These are phyloP conservation scores for Pachyrhizus erosus DNA, from an alignment of 306 rosid species.

Conservation along the genomic window DNA sequence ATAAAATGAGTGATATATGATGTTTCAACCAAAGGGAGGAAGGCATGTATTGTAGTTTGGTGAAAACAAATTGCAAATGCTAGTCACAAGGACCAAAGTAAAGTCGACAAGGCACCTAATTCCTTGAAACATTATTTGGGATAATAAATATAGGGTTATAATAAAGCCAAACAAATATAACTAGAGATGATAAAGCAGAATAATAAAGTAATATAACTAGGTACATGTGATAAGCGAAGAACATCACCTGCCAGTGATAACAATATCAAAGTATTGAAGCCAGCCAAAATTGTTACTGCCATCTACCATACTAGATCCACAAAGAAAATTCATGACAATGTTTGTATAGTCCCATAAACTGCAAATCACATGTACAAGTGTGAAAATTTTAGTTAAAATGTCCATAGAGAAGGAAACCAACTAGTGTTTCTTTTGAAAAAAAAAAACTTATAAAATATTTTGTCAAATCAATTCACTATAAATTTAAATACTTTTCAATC, in stretches of 20 bases:
- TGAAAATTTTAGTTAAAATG: slow-evolving; percentile 8
- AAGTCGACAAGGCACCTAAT: neutral
- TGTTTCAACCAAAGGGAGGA: slow-evolving; percentile 16
- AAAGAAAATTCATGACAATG: slow-evolving; percentile 92
- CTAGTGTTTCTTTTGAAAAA: neutral
- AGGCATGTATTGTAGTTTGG: slow-evolving; percentile 23
- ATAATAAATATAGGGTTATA: too few relatives aligned
- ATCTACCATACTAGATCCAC: slow-evolving; percentile 55
- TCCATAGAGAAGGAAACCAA: slow-evolving; percentile 13
- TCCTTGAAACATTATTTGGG: slow-evolving; percentile 13
- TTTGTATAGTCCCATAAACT: slow-evolving; percentile 99
- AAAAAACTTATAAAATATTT: neutral
- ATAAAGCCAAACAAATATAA: too few relatives aligned
- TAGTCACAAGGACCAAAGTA: slow-evolving; percentile 23
- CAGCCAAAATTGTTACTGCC: slow-evolving; percentile 70
- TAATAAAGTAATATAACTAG: slow-evolving; percentile 17
- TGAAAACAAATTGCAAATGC: slow-evolving; percentile 31
- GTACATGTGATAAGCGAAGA: slow-evolving; percentile 31
- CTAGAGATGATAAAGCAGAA: too few relatives aligned
- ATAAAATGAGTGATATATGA: slow-evolving; percentile 23
- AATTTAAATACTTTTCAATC: neutral
- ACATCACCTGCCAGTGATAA: slow-evolving; percentile 91
- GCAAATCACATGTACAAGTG: slow-evolving; percentile 42
- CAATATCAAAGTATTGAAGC: slow-evolving; percentile 93
- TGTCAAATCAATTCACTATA: slow-evolving; percentile 9